phyloP scores from a whole-genome alignment of 169 alveolate genomes.

The Cryptosporidium meleagridis region DNA sequence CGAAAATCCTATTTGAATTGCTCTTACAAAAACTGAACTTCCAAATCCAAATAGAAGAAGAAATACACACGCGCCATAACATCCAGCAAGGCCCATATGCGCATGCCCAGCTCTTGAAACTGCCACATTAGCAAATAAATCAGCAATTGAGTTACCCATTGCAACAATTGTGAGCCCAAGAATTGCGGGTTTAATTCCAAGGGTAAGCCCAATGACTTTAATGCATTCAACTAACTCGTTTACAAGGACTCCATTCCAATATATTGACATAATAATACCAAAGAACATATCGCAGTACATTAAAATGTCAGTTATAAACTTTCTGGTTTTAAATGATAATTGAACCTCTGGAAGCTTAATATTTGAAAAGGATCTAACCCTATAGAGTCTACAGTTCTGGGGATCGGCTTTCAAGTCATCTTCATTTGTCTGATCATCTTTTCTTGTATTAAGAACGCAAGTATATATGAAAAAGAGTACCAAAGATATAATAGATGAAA shows the following conservation, averaged over 20 bases:
- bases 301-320: conserved; percentile 11
- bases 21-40: conserved; percentile 65
- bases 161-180: conserved; percentile 66
- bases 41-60: conserved; percentile 62
- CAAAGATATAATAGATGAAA: conserved; percentile 51
- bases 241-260: conserved; percentile 72
- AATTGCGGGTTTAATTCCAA: conserved; percentile 69
- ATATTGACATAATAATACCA: conserved; percentile 63
- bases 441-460: neutral
- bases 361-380: conserved; percentile 17
- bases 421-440: neutral
- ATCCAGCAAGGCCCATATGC: conserved; percentile 74
- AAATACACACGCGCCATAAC: conserved; percentile 72
- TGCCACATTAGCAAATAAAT: conserved; percentile 72
- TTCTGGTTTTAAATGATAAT: conserved; percentile 8
- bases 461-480: conserved; percentile 23
- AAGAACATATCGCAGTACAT: conserved; percentile 64
- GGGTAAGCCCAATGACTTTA: conserved; percentile 62
- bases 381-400: neutral
- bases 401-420: neutral
- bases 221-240: conserved; percentile 70
- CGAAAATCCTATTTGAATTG: conserved; percentile 39
- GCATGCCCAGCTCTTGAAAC: conserved; percentile 75
- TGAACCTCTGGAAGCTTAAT: conserved; percentile 21
- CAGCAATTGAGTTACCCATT: conserved; percentile 74